Percentiles rank a stretch among this genome's conserved stretches.
Conservation (phyloP, 2,329 filamentous ascomycete genomes). For the Biscogniauxia sp. region DNA sequence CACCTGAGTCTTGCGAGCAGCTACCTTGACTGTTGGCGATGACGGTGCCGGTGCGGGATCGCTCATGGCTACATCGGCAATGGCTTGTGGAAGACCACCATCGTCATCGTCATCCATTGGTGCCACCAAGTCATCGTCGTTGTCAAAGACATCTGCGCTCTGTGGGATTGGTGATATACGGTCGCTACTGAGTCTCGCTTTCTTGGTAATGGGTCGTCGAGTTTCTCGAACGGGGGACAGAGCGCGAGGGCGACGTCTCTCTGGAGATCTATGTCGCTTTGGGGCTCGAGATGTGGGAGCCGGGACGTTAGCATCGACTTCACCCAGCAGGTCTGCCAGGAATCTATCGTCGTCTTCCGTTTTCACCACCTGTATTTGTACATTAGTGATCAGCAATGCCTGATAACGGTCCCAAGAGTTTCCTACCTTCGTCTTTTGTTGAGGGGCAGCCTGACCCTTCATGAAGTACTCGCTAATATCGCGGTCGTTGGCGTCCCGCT, state of each 20-base stretch:
- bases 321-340: slow-evolving; percentile 76
- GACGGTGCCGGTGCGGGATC: slow-evolving; percentile 71
- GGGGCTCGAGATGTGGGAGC: slow-evolving; percentile 53
- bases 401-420: not conserved
- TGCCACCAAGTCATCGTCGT: slow-evolving; percentile 57
- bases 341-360: slow-evolving; percentile 90
- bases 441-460: slow-evolving; percentile 64
- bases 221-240: slow-evolving; percentile 68
- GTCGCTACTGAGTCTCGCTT: slow-evolving; percentile 52
- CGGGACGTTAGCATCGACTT: slow-evolving; percentile 76
- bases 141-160: slow-evolving; percentile 50
- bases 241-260: slow-evolving; percentile 75
- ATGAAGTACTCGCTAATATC: slow-evolving; percentile 95
- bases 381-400: slow-evolving; percentile 11
- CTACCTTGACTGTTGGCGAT: slow-evolving; percentile 78
- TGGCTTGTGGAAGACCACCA: slow-evolving; percentile 40
- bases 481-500: slow-evolving; percentile 82
- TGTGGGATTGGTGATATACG: slow-evolving; percentile 46
- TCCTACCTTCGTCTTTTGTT: slow-evolving; percentile 75
- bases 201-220: slow-evolving; percentile 56
- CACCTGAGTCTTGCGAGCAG: slow-evolving; percentile 64
- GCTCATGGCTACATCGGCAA: slow-evolving; percentile 68
- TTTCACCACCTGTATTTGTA: slow-evolving; percentile 57
- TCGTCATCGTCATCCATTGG: slow-evolving; percentile 61
- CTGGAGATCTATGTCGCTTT: slow-evolving; percentile 67